Evolutionary conservation across 148 eudicot genomes (phyloP).

Genomic region (Rhododendron kiyosumense): DNA sequence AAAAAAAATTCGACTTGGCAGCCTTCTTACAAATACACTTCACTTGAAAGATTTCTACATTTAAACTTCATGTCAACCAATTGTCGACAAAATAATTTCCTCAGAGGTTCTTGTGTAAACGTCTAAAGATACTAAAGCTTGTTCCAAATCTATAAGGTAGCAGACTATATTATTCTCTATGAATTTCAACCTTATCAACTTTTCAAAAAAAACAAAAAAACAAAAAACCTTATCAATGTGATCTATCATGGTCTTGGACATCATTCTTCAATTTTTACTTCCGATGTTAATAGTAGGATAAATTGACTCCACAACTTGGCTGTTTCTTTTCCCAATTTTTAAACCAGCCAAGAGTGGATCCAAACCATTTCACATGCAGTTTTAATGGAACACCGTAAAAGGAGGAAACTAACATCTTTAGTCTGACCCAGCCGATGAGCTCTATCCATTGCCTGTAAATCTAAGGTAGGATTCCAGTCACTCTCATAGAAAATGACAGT

Average conservation of each 20-base stretch:
- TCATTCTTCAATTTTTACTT: not conserved
- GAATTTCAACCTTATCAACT: not conserved
- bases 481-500: conserved; percentile 98
- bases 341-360: not conserved
- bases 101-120: not conserved
- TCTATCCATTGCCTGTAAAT: conserved; percentile 98
- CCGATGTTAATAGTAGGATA: not conserved
- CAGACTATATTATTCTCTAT: not conserved
- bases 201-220: no score
- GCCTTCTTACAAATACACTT: not conserved
- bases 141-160: not conserved
- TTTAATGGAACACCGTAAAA: not conserved
- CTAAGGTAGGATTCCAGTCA: conserved; percentile 98
- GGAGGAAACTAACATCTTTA: conserved; percentile 69
- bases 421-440: conserved; percentile 99
- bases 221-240: not conserved
- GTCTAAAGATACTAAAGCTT: not conserved
- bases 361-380: not conserved
- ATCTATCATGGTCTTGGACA: not conserved
- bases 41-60: not conserved
- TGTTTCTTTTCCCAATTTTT: not conserved
- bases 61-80: not conserved
- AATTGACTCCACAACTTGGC: not conserved
- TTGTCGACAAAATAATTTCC: not conserved
- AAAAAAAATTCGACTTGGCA: not conserved